Evolutionary conservation across 805 yeast species (phyloP), one percentile per base, ranked within the genome.

Genomic region (Lipomyces kockii): DNA sequence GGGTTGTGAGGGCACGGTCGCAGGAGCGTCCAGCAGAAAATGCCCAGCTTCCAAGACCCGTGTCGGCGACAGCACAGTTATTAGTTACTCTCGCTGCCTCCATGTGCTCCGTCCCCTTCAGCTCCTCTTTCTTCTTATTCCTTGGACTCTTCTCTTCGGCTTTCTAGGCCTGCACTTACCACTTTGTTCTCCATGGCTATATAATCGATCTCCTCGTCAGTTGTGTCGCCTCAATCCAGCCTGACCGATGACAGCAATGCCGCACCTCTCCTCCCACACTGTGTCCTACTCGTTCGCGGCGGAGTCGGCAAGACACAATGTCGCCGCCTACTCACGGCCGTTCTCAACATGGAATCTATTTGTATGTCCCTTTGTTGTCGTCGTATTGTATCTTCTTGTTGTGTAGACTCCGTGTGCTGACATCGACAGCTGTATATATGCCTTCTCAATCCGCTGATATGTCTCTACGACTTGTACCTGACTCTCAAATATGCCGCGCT

Each of bases 271-370:
- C 7, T 20, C 34, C 51, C 56, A 53, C 61, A 60, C 55, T 7
- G 61, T 55, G 49, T 35, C 63, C 46, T 58, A 64, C 43, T 64
- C 63, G 46, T 56, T 55, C 63, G 8, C 59, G 17, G 27, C 59
- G 12, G 27, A 20, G 29, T 25, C 55, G 55, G 17, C 34, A 29
- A 22, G 55, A n/a, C 55, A 52, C 43, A 29, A 6, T 27, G 20
- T 51, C 20, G 54, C 57, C 37, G 58, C 57, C n/a, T 14, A 43
- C 49, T 43, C 49, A 7, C 49, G n/a, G 3, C 49, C 49, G 14
- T 65, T 65, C 53, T 46, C 65, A 29, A 34, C 68, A 1, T 62
- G 43, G 49, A 61, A 58, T 22, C 29, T 65, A 52, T 56, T 65
- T 9, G 58, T 54, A 29, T 27, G 34, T 54, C 4, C 11, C 2